phyloP scores from a whole-genome alignment of 2,329 filamentous ascomycete genomes.

The Rugonectria rugulosa region DNA sequence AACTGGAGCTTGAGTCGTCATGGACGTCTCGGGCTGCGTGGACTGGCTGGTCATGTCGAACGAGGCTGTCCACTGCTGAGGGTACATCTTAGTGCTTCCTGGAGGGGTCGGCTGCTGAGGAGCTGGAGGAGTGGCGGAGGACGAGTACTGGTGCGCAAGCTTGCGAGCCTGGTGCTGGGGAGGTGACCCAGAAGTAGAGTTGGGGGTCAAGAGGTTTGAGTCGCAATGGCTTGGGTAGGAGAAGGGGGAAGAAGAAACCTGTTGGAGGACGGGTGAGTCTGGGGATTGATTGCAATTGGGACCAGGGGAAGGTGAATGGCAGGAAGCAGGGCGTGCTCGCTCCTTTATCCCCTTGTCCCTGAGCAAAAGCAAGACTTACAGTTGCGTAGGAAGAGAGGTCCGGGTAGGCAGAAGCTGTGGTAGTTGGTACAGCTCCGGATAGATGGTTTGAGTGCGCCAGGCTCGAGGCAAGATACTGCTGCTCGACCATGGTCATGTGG shows the following conservation, averaged over 20 bases:
- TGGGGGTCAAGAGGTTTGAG: constrained; percentile 57
- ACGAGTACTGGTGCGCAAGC: constrained; percentile 49
- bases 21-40: constrained; percentile 55
- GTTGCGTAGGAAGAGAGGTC: constrained; percentile 42
- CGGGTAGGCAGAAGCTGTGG: constrained; percentile 38
- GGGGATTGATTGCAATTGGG: background rate
- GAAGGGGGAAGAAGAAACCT: constrained; percentile 43
- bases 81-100: constrained; percentile 55
- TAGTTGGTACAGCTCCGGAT: constrained; percentile 37
- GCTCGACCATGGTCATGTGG: constrained; percentile 47
- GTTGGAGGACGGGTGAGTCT: constrained; percentile 14
- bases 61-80: constrained; percentile 46
- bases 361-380: constrained; percentile 36
- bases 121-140: constrained; percentile 45
- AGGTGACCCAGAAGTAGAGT: constrained; percentile 58
- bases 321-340: background rate
- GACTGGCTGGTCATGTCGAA: constrained; percentile 53
- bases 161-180: constrained; percentile 54
- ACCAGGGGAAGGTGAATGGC: background rate
- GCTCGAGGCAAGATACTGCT: constrained; percentile 45
- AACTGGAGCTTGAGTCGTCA: constrained; percentile 49
- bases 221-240: constrained; percentile 49
- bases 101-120: constrained; percentile 58
- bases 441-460: constrained; percentile 43
- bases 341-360: background rate